Conservation (phyloP, 2,329 filamentous ascomycete species). For the Apiospora phragmitis region DNA sequence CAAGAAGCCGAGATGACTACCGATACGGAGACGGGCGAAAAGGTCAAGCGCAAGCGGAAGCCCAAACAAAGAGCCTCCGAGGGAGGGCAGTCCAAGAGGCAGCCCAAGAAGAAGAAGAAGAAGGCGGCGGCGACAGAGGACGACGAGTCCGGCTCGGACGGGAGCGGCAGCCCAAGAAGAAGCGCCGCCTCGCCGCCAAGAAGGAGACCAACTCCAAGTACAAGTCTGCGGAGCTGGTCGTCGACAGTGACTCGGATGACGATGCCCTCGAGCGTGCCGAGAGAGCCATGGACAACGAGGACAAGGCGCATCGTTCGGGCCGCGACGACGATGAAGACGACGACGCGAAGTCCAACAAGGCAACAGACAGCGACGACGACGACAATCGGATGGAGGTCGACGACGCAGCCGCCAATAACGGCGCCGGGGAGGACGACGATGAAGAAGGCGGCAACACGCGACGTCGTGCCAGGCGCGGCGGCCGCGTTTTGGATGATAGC, state of each 20-base stretch:
- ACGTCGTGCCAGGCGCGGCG: conserved; percentile 46
- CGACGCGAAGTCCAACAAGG: conserved; percentile 21
- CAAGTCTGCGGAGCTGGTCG: conserved; percentile 83
- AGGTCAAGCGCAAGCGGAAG: conserved; percentile 76
- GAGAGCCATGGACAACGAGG: conserved; percentile 37
- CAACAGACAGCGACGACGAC: conserved; percentile 33
- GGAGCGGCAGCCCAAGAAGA: conserved; percentile 62
- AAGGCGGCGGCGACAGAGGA: conserved; percentile 63
- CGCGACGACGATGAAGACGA: conserved; percentile 1
- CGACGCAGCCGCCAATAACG: conserved; percentile 30
- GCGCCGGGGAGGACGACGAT: conserved; percentile 53
- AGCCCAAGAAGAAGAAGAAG: conserved; percentile 47
- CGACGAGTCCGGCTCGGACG: conserved; percentile 49
- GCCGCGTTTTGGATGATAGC: conserved; percentile 53
- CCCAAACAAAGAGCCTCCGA: conserved; percentile 39
- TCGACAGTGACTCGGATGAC: conserved; percentile 66
- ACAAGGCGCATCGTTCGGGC: conserved; percentile 15
- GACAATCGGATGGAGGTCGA: conserved; percentile 55
- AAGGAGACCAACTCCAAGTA: conserved; percentile 62
- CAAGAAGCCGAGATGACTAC: conserved; percentile 79
- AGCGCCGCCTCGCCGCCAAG: conserved; percentile 53
- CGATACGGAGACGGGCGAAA: conserved; percentile 80
- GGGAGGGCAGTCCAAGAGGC: conserved; percentile 38
- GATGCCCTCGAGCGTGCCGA: conserved; percentile 49
- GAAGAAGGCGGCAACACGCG: conserved; percentile 44